These are phyloP conservation scores for Dentipellis fragilis DNA, from an alignment of 768 basidiomycete species.

Conservation along the genomic window DNA sequence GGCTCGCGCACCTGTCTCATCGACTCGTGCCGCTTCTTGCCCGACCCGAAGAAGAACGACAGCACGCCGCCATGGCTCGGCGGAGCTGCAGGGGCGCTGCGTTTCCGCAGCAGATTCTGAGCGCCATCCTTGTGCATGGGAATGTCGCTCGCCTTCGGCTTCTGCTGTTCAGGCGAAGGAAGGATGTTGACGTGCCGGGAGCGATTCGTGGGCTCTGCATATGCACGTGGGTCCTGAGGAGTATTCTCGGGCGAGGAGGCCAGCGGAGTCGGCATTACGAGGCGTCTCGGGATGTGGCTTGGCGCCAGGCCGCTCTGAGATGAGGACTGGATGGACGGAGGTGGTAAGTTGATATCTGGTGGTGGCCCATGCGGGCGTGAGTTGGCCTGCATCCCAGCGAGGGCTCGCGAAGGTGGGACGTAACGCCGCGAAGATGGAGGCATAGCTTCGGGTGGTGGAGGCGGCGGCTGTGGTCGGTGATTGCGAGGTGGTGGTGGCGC, in stretches of 20 bases:
- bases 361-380: background rate
- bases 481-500: background rate
- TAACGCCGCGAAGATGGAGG: constrained; percentile 5
- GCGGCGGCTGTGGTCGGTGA: background rate
- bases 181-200: background rate
- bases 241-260: constrained; percentile 6
- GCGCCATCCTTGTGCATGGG: constrained; percentile 15
- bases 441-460: background rate
- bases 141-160: constrained; percentile 14
- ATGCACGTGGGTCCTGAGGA: background rate
- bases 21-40: constrained; percentile 1
- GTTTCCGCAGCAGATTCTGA: constrained; percentile 19
- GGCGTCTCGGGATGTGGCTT: constrained; percentile 45
- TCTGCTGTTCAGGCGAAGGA: background rate
- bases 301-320: constrained; percentile 11
- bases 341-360: background rate
- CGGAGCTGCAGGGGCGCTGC: constrained; percentile 5
- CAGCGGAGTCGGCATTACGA: constrained; percentile 69
- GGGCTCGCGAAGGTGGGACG: constrained; percentile 7
- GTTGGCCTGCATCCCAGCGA: constrained; percentile 4
- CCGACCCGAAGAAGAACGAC: constrained; percentile 11
- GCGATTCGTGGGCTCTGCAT: background rate
- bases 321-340: constrained; percentile 6
- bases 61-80: constrained; percentile 4
- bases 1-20: background rate